Base-by-base conservation (phyloP, 352 stramenopile species). In the Phytophthora boehmeriae region DNA sequence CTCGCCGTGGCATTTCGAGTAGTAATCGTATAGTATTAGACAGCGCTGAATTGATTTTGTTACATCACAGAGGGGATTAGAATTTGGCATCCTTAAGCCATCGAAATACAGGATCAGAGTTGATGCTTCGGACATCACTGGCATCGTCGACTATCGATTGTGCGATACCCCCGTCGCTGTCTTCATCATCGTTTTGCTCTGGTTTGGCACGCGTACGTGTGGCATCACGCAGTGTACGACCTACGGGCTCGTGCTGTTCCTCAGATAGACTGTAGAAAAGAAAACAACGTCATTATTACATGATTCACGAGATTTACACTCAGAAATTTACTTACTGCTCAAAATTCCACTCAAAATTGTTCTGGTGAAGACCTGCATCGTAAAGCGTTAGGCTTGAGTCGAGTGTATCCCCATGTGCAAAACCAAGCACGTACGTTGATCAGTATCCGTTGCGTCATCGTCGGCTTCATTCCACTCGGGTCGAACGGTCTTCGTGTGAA, bases 401-500 rank as follows among this genome's bases (percentile, higher is more conserved):
- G 25, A 6, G 25, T 30, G 6, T 8, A 30, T 8, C 6, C 25
- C 25, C 25, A 22, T 44, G 36, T 36, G 11, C 11, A 0, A 8
- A 39, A 9, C 20, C 22, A 38, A 48, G 28, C 14, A 68, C 54
- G 20, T 66, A 73, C 68, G 50, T 45, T 36, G 32, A n/a, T 71
- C 47, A n/a, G 28, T 34, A n/a, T 74, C 59, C 16, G 41, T 54
- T 28, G 44, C 56, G 44, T 75, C 44, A 1, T 71, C 58, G 0
- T 78, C 62, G 19, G 23, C 61, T 42, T 73, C 71, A 39, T 66
- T 66, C 73, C 81, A 90, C 16, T 74, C 69, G 8, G 75, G 75
- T 2, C 72, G 71, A 38, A 93, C 78, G 17, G 80, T 91, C 54
- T 83, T 90, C 3, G 86, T 93, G 43, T 93, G 86, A 42, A 78